Evolutionary conservation across 2,329 filamentous ascomycete species (phyloP).

Genomic region (Ophiostoma sp.): DNA sequence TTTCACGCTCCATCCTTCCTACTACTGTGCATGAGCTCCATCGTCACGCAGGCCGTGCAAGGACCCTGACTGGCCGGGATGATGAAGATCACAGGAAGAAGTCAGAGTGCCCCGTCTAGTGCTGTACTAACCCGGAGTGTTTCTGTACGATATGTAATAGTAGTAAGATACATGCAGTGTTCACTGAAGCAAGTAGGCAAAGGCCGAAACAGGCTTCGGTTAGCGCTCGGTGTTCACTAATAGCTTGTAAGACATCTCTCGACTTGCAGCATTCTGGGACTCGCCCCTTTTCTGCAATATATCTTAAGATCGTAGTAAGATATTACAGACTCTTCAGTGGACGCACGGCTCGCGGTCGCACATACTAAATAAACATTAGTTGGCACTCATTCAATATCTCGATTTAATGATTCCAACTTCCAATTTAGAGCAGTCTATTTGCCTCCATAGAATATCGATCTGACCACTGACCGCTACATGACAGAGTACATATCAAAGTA

Average conservation of each 20-base stretch:
- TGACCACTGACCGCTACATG: background rate
- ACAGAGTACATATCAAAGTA: background rate
- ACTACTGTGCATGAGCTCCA: conserved; percentile 23
- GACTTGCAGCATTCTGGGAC: background rate
- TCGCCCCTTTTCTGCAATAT: background rate
- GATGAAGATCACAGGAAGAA: background rate
- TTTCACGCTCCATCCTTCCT: conserved; percentile 13
- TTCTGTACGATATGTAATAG: background rate
- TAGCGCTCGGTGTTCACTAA: background rate
- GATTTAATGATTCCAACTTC: background rate
- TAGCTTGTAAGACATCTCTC: background rate
- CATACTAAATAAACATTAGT: background rate
- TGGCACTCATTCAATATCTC: background rate
- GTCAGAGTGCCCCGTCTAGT: background rate
- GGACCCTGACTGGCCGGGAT: conserved; percentile 20
- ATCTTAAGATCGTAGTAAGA: background rate
- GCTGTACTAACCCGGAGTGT: background rate
- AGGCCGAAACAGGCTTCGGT: background rate
- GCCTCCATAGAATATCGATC: background rate
- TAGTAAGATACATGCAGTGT: background rate
- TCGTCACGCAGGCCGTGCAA: conserved; percentile 18
- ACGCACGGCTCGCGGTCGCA: conserved; percentile 5
- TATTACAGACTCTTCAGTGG: background rate
- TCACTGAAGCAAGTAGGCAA: background rate
- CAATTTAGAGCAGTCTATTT: background rate